phyloP scores from a whole-genome alignment of 2,329 filamentous ascomycete genomes.

The Neurospora sp. region DNA sequence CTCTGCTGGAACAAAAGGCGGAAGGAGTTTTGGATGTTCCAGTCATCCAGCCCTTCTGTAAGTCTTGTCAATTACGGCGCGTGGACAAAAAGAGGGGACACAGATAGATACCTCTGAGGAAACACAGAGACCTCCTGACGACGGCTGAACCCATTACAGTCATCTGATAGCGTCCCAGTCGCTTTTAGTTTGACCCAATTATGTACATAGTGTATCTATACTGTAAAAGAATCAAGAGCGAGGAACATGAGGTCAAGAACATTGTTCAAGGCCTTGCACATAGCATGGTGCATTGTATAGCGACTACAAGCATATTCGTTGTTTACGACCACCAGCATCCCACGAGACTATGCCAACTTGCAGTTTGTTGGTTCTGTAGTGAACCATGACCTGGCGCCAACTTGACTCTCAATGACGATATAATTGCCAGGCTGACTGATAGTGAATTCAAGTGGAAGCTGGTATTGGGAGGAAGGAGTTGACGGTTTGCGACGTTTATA shows the following conservation, averaged over 20 bases:
- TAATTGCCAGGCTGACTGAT: too few relatives aligned
- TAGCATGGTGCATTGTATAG: background rate
- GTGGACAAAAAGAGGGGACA: background rate
- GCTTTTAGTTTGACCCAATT: background rate
- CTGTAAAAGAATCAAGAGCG: background rate
- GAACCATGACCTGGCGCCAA: background rate
- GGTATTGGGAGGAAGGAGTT: too few relatives aligned
- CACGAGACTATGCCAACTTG: background rate
- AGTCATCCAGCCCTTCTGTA: background rate
- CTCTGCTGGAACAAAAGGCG: background rate
- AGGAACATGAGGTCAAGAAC: background rate
- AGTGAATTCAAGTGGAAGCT: too few relatives aligned
- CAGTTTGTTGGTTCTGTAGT: background rate
- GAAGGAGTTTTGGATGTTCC: background rate
- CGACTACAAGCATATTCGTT: background rate
- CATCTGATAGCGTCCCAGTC: background rate
- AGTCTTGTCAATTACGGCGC: background rate
- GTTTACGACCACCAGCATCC: background rate
- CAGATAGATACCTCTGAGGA: background rate
- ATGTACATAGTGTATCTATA: background rate
- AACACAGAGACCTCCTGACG: background rate
- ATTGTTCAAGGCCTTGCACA: too few relatives aligned
- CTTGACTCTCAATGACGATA: background rate
- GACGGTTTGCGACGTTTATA: too few relatives aligned
- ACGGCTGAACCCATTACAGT: background rate